These are phyloP conservation scores for Lepiota subincarnata DNA, from an alignment of 768 basidiomycete genomes.

Conservation along the genomic window DNA sequence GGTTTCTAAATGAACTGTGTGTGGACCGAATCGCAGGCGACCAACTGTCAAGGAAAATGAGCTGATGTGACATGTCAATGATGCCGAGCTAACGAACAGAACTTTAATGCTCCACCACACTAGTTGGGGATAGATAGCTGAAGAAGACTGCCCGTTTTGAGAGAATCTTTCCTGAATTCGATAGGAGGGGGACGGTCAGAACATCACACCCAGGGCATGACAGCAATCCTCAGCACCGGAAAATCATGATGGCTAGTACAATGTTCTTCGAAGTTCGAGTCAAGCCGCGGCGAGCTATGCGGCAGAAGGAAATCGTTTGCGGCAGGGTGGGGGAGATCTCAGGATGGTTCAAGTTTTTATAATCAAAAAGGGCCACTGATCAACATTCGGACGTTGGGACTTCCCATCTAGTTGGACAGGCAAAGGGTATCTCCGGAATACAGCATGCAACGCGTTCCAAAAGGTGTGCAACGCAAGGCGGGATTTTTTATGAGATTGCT, in stretches of 20 bases:
- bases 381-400: constrained; percentile 3
- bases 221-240: constrained; percentile 6
- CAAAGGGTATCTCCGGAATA: constrained; percentile 16
- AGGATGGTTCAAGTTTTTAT: background rate
- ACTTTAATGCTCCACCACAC: constrained; percentile 10
- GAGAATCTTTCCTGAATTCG: constrained; percentile 6
- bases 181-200: background rate
- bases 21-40: background rate
- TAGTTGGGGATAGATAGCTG: constrained; percentile 9
- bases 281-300: constrained; percentile 28
- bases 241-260: constrained; percentile 4
- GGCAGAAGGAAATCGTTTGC: constrained; percentile 22
- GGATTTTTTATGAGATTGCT: constrained; percentile 30
- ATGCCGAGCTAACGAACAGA: background rate
- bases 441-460: constrained; percentile 4
- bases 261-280: constrained; percentile 27
- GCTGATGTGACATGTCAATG: constrained; percentile 7
- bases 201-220: constrained; percentile 7
- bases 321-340: constrained; percentile 12
- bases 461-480: background rate
- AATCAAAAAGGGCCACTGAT: constrained; percentile 1
- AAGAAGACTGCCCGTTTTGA: constrained; percentile 1
- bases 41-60: background rate
- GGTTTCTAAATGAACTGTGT: background rate
- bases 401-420: constrained; percentile 1